A percentile compares a stretch with the other conserved stretches of the same genome.
phyloP scores from a whole-genome alignment of 352 stramenopile species.

The Pythium dissotocum region DNA sequence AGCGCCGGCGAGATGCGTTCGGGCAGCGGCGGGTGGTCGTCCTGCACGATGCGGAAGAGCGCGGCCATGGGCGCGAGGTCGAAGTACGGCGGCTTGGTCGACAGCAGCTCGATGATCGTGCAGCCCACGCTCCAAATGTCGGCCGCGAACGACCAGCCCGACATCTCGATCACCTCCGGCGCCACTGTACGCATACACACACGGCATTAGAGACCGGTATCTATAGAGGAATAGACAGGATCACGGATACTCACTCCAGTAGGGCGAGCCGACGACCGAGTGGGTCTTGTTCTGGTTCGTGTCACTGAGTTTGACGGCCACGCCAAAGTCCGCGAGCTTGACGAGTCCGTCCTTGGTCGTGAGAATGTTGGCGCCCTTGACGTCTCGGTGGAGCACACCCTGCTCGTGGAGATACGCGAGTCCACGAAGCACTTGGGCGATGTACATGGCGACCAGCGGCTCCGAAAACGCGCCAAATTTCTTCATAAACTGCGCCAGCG shows the following conservation, averaged over 20 bases:
- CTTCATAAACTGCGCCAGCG: conserved; percentile 91
- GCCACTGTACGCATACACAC: conserved; percentile 67
- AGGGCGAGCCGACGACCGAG: conserved; percentile 92
- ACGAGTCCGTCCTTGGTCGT: conserved; percentile 91
- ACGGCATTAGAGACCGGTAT: conserved; percentile 3
- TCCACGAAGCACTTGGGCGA: conserved; percentile 90
- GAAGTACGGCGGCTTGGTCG: conserved; percentile 93
- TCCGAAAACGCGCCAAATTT: conserved; percentile 92
- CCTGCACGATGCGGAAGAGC: conserved; percentile 93
- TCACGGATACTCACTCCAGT: conserved; percentile 82
- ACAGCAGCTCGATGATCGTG: conserved; percentile 94
- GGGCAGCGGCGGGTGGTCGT: conserved; percentile 90
- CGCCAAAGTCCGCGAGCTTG: conserved; percentile 93
- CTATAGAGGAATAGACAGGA: too few relatives aligned
- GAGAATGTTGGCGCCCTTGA: conserved; percentile 94
- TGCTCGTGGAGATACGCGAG: conserved; percentile 91
- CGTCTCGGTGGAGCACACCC: conserved; percentile 91
- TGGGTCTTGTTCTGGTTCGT: conserved; percentile 79
- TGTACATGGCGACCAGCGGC: conserved; percentile 90
- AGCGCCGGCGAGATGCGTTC: conserved; percentile 88
- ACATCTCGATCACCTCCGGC: conserved; percentile 96
- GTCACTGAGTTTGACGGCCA: conserved; percentile 89
- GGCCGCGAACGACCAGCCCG: conserved; percentile 88
- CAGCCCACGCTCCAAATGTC: conserved; percentile 95
- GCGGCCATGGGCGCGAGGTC: conserved; percentile 90